These are phyloP conservation scores for Russula emetica DNA, from an alignment of 768 basidiomycete genomes.

Conservation along the genomic window DNA sequence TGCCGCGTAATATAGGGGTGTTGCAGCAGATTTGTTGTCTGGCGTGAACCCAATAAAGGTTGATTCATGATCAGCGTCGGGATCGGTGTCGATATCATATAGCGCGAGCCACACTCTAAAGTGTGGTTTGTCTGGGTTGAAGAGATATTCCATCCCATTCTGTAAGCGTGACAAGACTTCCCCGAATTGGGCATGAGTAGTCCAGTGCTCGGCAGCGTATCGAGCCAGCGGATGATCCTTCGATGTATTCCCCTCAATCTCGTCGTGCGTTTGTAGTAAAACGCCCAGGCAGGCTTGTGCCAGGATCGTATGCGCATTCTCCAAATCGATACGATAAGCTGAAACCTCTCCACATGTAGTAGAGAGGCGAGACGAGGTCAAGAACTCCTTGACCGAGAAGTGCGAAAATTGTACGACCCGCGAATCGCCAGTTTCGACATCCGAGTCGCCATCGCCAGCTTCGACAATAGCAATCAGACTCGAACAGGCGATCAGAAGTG, in stretches of 20 bases:
- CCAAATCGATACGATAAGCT: not conserved
- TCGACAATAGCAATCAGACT: not conserved
- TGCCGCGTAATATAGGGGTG: not conserved
- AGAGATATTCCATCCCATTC: not conserved
- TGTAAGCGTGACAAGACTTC: not conserved
- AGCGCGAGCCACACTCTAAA: not conserved
- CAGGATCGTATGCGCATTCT: not conserved
- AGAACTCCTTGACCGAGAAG: not conserved
- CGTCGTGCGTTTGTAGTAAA: not conserved
- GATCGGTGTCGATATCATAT: not conserved
- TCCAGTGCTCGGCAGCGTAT: not conserved
- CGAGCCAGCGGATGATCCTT: not conserved
- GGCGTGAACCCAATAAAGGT: not conserved
- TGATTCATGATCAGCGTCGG: accelerated
- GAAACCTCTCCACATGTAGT: not conserved
- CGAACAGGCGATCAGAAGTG: not conserved
- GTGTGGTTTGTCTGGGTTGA: not conserved
- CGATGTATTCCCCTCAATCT: not conserved
- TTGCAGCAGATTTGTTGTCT: accelerated
- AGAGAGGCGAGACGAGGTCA: not conserved
- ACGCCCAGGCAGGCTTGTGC: not conserved
- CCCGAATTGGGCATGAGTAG: not conserved
- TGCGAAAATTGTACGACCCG: conserved; percentile 1
- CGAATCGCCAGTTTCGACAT: not conserved
- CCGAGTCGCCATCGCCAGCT: no score